These are phyloP conservation scores for Wickerhamomyces chaumierensis DNA, from an alignment of 805 yeast genomes.

Conservation along the genomic window DNA sequence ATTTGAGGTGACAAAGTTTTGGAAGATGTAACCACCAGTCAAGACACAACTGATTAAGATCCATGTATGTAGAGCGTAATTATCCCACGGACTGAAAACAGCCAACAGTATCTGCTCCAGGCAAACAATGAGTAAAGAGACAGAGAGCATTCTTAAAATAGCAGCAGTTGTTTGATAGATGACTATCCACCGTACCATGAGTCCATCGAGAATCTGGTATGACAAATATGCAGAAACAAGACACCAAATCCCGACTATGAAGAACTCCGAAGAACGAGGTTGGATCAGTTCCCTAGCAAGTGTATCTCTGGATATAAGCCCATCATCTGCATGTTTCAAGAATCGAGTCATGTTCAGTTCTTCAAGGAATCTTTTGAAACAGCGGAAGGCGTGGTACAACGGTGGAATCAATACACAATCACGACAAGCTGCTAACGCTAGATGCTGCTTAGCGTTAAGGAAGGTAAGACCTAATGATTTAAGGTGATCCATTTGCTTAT, in stretches of 20 bases:
- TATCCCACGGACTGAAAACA: slow-evolving; percentile 59
- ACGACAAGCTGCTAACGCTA: slow-evolving; percentile 65
- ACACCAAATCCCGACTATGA: slow-evolving; percentile 88
- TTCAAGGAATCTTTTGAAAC: slow-evolving; percentile 21
- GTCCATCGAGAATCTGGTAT: slow-evolving; percentile 74
- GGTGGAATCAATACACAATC: slow-evolving; percentile 67
- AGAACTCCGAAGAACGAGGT: slow-evolving; percentile 67
- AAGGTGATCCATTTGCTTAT: slow-evolving; percentile 14
- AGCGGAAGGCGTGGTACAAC: slow-evolving; percentile 37
- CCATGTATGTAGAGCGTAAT: slow-evolving; percentile 82
- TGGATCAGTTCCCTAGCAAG: slow-evolving; percentile 25
- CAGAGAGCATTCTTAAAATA: slow-evolving; percentile 72
- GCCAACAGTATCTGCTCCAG: slow-evolving; percentile 58
- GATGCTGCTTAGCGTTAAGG: slow-evolving; percentile 65
- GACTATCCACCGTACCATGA: slow-evolving; percentile 90
- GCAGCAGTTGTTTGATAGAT: slow-evolving; percentile 85
- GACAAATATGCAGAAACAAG: slow-evolving; percentile 77
- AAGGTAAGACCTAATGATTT: slow-evolving; percentile 61
- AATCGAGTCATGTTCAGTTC: slow-evolving; percentile 1
- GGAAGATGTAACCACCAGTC: slow-evolving; percentile 72
- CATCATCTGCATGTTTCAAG: neutral
- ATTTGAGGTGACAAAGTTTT: slow-evolving; percentile 79
- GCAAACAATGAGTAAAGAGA: slow-evolving; percentile 63
- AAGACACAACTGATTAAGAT: slow-evolving; percentile 76
- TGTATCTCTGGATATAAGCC: neutral